Base-by-base conservation (phyloP, 345 rosid genomes). In the Dimocarpus longan region DNA sequence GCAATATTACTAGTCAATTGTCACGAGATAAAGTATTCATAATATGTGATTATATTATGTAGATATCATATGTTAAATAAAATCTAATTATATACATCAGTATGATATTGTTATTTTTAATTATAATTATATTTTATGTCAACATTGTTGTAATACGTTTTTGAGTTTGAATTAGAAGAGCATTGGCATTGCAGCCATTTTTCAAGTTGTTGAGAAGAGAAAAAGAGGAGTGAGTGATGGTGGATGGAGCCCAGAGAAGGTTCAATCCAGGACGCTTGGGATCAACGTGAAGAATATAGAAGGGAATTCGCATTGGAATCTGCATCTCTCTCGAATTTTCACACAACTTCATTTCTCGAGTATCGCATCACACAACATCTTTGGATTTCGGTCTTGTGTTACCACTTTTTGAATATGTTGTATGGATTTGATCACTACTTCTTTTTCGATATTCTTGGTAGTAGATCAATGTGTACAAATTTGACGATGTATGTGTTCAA, bases 271-370 rank as follows among this genome's bases (percentile, higher is more conserved):
- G 73, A 71, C 74, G 79, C 67, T 50, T 74, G 81, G 82, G 70
- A 82, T 79, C 82, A 48, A 37, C 54, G 65, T 66, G 81, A 78
- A 74, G 52, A 68, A 42, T 48, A 70, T 11, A 10, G 52, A 32
- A 56, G 39, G 57, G 43, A 62, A 1, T 57, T 5, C 46, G 76
- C 84, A 43, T 84, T 24, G 84, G 84, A 75, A 81, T 81, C 74
- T 60, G 79, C 72, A 81, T 80, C 64, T 81, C 84, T 78, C 84
- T 78, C 73, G 75, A 72, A 80, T 77, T 83, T 69, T 42, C 65
- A 50, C 52, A 39, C 63, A 19, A n/a, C 11, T 21, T 3, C 57
- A 52, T 72, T 52, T 63, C 71, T 80, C 78, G 82, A 84, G 80
- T 62, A 63, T 71, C 80, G 4, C 69, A 66, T 68, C 74, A 74